Evolutionary conservation across 768 basidiomycete species (phyloP), one percentile per base, ranked within the genome.

Genomic region (Lentinus tigrinus): DNA sequence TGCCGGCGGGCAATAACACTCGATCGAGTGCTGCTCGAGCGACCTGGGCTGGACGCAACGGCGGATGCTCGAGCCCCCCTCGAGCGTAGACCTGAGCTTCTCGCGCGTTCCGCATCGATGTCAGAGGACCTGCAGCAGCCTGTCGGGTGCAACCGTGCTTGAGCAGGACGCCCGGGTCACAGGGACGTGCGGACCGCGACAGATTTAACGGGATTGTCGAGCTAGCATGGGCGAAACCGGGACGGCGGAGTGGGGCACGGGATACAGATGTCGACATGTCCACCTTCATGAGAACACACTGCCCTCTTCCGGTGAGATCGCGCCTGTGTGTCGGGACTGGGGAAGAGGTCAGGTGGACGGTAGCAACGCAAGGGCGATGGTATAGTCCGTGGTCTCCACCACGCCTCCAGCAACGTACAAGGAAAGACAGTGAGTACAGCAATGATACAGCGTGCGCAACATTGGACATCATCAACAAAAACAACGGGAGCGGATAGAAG

Each of bases 181-280:
- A 53, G 34, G 57, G 28, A 46, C 38, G 39, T 14, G 27, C 52
- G 57, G 52, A 24, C 57, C 57, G 57, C 39, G 19, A 21, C 11
- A 39, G 21, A 23, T 34, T 49, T 14, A n/a, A n/a, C 40, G 19
- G 23, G 24, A 26, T 9, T n/a, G 21, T 46, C 57, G 27, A 16
- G 28, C 10, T 16, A 10, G n/a, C 16, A 47, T 49, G 52, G 58
- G 52, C 28, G 16, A 49, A 59, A 59, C 58, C 58, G 58, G 58
- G 52, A 37, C 8, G 43, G 24, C 43, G 43, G 37, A 28, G 39
- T 52, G 43, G n/a, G 37, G 28, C 52, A 23, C 43, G 43, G 43
- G 24, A 46, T 6, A n/a, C 10, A 9, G 11, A 19, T 10, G n/a
- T n/a, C 42, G n/a, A 43, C 9, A 21, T 5, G 19, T 21, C n/a